Conservation (phyloP, 1,139 yeast genomes). For the Martiniozyma asiatica region DNA sequence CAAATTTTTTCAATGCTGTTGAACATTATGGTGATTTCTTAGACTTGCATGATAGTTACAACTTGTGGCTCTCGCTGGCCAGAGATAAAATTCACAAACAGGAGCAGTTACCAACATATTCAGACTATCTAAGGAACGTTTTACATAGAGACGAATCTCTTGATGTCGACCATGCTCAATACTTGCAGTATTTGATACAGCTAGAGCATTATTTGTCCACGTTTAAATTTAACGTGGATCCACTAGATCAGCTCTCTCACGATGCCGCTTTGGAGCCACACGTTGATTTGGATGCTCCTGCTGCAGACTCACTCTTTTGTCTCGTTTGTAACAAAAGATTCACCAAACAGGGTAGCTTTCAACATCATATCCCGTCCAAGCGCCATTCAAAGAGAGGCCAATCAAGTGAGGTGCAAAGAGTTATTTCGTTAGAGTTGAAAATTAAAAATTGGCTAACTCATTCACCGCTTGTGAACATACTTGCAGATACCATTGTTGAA, state of each 20-base stretch:
- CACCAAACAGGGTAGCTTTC: constrained; percentile 52
- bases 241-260: constrained; percentile 39
- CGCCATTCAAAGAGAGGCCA: constrained; percentile 43
- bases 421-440: constrained; percentile 24
- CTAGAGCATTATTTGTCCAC: constrained; percentile 34
- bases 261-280: constrained; percentile 16
- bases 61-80: constrained; percentile 36
- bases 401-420: constrained; percentile 3
- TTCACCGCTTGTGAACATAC: constrained; percentile 17
- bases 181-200: constrained; percentile 31
- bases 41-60: constrained; percentile 43
- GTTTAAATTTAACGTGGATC: constrained; percentile 37
- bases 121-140: constrained; percentile 11
- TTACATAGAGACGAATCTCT: constrained; percentile 7
- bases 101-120: constrained; percentile 13
- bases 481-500: constrained; percentile 37
- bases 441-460: too few species aligned
- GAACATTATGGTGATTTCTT: constrained; percentile 58
- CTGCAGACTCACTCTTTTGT: constrained; percentile 36
- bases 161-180: constrained; percentile 17
- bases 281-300: constrained; percentile 6
- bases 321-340: constrained; percentile 53
- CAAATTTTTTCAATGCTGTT: constrained; percentile 38
- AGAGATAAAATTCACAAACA: constrained; percentile 16
- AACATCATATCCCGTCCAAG: constrained; percentile 63